phyloP scores from a whole-genome alignment of 495 filamentous ascomycete species.

The Penicillium bialowiezense region DNA sequence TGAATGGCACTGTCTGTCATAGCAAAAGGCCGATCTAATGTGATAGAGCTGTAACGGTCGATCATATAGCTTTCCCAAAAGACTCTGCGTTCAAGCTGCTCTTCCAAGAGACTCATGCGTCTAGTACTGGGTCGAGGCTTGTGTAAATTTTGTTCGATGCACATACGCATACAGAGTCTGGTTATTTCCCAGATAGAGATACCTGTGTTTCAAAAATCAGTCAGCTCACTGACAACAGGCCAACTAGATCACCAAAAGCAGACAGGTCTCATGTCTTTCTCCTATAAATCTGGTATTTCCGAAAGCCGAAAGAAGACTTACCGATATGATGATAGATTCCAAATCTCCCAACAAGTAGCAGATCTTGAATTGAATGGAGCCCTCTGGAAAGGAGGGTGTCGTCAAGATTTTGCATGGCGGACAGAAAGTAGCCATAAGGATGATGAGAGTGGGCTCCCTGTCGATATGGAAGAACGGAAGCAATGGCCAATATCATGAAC shows the following conservation, averaged over 20 bases:
- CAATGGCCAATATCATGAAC: constrained; percentile 30
- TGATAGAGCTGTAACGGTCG: constrained; percentile 29
- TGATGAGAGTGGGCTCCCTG: constrained; percentile 16
- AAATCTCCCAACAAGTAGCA: constrained; percentile 24
- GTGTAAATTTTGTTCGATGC: constrained; percentile 27
- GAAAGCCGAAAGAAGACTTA: no score
- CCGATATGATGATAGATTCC: constrained; percentile 32
- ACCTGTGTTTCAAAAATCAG: constrained; percentile 3
- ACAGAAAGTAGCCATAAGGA: constrained; percentile 29
- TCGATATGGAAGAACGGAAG: constrained; percentile 21
- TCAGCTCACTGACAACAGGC: no score
- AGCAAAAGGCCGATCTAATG: constrained; percentile 22
- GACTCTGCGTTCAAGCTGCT: constrained; percentile 26
- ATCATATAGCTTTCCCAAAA: constrained; percentile 35
- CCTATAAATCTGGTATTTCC: no score
- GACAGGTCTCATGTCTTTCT: no score
- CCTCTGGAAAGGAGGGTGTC: constrained; percentile 17
- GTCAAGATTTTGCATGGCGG: constrained; percentile 23
- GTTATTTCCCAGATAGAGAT: constrained; percentile 31
- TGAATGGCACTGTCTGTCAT: constrained; percentile 22
- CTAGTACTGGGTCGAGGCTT: not conserved
- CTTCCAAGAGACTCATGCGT: constrained; percentile 10
- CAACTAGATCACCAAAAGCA: no score
- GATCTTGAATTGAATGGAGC: constrained; percentile 28
- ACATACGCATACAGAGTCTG: constrained; percentile 24